Percentiles rank a stretch among this genome's conserved stretches.
Evolutionary conservation across 495 filamentous ascomycete species (phyloP).

Genomic region (Penicillium lagena): DNA sequence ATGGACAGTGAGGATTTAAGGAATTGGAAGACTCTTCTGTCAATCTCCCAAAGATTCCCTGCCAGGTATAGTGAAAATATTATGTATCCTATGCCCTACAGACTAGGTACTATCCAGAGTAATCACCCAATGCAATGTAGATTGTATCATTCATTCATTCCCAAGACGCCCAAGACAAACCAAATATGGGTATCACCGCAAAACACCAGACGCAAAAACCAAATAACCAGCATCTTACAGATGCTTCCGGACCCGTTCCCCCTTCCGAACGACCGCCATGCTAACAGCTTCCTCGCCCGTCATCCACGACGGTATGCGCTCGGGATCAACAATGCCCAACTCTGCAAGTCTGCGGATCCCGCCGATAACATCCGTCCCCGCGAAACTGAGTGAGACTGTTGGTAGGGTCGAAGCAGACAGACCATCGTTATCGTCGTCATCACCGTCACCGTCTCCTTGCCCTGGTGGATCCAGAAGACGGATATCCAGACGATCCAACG

Average conservation of each 20-base stretch:
- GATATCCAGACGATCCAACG: slow-evolving; percentile 26
- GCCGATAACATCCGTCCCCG: slow-evolving; percentile 73
- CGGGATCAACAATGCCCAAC: slow-evolving; percentile 62
- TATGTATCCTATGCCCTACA: too few relatives aligned
- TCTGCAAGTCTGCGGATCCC: slow-evolving; percentile 73
- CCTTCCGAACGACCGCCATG: slow-evolving; percentile 56
- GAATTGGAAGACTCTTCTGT: too few relatives aligned
- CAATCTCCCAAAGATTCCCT: too few relatives aligned
- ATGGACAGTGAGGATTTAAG: too few relatives aligned
- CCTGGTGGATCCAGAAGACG: slow-evolving; percentile 23
- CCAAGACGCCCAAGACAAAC: not conserved
- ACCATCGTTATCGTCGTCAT: slow-evolving; percentile 13
- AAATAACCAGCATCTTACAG: slow-evolving; percentile 4
- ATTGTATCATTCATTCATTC: too few relatives aligned
- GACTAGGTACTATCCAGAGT: too few relatives aligned
- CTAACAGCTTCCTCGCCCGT: slow-evolving; percentile 81
- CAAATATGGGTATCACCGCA: slow-evolving; percentile 8
- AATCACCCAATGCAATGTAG: too few relatives aligned
- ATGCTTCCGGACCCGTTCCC: slow-evolving; percentile 37
- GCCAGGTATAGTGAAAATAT: too few relatives aligned
- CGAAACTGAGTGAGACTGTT: slow-evolving; percentile 55
- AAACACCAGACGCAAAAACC: not conserved
- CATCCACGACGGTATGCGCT: slow-evolving; percentile 84
- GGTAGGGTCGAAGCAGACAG: slow-evolving; percentile 5
- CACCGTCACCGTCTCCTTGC: slow-evolving; percentile 11